These are phyloP conservation scores for Margaritispora aquatica DNA, from an alignment of 495 filamentous ascomycete species.

Conservation along the genomic window DNA sequence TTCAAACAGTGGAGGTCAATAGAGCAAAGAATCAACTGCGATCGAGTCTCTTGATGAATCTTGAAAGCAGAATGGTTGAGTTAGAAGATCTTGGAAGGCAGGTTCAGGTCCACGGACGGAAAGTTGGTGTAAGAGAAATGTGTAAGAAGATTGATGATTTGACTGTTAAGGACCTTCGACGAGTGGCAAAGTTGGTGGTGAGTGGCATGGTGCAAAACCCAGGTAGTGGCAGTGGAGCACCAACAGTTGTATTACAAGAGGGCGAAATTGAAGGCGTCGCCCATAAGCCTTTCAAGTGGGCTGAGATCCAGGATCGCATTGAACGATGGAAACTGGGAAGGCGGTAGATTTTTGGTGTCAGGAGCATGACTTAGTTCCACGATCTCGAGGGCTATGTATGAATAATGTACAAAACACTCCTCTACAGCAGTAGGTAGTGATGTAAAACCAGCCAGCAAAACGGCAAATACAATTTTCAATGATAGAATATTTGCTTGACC, in stretches of 20 bases:
- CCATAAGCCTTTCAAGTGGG: constrained; percentile 64
- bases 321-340: constrained; percentile 77
- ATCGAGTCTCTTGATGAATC: constrained; percentile 90
- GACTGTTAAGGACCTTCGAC: constrained; percentile 72
- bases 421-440: not conserved
- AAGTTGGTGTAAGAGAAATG: constrained; percentile 91
- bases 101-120: constrained; percentile 89
- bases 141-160: constrained; percentile 76
- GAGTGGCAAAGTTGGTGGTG: constrained; percentile 78
- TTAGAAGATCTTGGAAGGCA: constrained; percentile 96
- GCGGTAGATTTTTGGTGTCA: constrained; percentile 33
- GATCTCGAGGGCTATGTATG: not conserved
- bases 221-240: constrained; percentile 77
- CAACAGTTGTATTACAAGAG: constrained; percentile 94
- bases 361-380: not conserved
- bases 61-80: constrained; percentile 95
- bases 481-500: too few relatives aligned
- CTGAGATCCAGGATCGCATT: constrained; percentile 81
- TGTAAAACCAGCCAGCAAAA: not conserved
- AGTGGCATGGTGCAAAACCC: constrained; percentile 68
- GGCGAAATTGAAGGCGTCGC: constrained; percentile 48
- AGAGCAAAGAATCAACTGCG: constrained; percentile 98
- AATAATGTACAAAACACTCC: constrained; percentile 11
- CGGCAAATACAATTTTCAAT: not conserved
- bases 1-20: constrained; percentile 76